These are phyloP conservation scores for Chamaecrista fasciculata DNA, from an alignment of 306 rosid genomes.

Conservation along the genomic window DNA sequence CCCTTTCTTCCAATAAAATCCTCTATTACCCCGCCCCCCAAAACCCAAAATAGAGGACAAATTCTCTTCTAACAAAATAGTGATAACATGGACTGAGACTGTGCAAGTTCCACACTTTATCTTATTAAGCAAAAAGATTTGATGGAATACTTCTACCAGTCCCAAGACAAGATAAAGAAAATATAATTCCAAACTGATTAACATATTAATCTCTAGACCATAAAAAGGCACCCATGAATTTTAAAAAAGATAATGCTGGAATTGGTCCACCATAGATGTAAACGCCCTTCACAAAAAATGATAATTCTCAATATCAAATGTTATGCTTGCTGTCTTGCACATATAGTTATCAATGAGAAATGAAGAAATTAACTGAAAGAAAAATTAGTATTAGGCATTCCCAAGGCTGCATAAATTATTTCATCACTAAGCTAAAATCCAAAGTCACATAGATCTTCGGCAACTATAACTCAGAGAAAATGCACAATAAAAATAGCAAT, in stretches of 20 bases:
- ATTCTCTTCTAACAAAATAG: not conserved
- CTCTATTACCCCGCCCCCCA: no score
- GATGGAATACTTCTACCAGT: not conserved
- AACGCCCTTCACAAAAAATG: not conserved
- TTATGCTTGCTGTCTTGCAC: not conserved
- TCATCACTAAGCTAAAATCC: conserved; percentile 4
- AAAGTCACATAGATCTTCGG: conserved; percentile 7
- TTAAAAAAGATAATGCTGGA: not conserved
- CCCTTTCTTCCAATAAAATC: not conserved
- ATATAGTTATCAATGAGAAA: not conserved
- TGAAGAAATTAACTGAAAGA: not conserved
- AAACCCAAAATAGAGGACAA: no score
- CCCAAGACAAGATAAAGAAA: not conserved
- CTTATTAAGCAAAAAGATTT: not conserved
- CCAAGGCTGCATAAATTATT: not conserved
- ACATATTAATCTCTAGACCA: not conserved
- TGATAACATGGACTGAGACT: not conserved
- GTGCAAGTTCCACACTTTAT: not conserved
- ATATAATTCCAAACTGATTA: not conserved
- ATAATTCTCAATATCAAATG: not conserved
- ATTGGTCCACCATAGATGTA: not conserved
- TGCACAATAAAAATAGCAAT: not conserved
- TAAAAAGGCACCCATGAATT: not conserved
- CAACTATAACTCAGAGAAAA: no score
- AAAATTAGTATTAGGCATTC: not conserved